phyloP scores from a whole-genome alignment of 129 eudicot genomes.

The Flaveria bidentis region DNA sequence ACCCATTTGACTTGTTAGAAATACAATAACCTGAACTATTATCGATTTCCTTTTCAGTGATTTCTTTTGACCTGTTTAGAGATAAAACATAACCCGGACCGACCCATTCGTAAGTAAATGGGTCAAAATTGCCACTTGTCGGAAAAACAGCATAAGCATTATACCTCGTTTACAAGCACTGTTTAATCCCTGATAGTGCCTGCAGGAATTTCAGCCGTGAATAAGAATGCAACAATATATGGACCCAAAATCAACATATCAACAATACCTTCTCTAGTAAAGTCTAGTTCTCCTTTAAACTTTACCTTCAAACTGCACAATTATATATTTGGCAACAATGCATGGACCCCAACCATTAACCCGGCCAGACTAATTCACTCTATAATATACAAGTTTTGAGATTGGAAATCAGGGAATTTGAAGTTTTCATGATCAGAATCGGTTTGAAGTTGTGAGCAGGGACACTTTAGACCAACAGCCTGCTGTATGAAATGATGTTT shows the following conservation, averaged over 20 bases:
- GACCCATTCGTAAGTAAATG: neutral
- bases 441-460: conserved; percentile 13
- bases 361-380: neutral
- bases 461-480: conserved; percentile 1
- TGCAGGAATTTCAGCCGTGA: conserved; percentile 19
- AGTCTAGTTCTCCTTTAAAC: neutral
- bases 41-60: neutral
- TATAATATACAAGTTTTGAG: neutral
- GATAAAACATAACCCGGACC: neutral
- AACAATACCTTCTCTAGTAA: neutral
- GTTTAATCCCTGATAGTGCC: neutral
- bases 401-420: conserved; percentile 3
- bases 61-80: neutral
- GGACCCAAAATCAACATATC: neutral
- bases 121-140: neutral
- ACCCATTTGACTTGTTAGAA: neutral
- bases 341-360: conserved; percentile 12
- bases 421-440: conserved; percentile 2
- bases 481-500: conserved; percentile 18
- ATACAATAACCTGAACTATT: neutral
- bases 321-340: neutral
- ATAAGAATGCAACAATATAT: neutral
- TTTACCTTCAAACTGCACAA: neutral
- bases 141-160: neutral
- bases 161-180: neutral